Conservation (phyloP, 1,139 yeast species). For the Geotrichum restrictum region DNA sequence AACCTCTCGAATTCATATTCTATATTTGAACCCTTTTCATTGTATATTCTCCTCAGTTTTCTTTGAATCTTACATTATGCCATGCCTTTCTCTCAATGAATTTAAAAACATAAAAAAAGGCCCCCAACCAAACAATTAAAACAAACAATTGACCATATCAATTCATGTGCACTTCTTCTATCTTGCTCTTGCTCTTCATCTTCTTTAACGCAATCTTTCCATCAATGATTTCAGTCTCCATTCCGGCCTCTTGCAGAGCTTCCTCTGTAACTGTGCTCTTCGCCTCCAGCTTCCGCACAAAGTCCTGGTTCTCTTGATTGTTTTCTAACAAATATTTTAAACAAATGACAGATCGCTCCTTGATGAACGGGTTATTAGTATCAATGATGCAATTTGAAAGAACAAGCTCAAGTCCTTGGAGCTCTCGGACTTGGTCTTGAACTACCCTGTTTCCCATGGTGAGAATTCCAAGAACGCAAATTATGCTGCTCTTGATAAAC, state of each 20-base stretch:
- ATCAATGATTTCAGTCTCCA: slow-evolving; percentile 52
- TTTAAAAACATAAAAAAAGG: too few species aligned
- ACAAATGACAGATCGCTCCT: slow-evolving; percentile 80
- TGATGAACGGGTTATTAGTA: slow-evolving; percentile 78
- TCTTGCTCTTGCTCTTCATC: slow-evolving; percentile 3
- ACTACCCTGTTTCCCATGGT: slow-evolving; percentile 46
- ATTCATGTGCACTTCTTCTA: too few species aligned
- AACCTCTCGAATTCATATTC: too few species aligned
- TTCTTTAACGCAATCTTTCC: slow-evolving; percentile 49
- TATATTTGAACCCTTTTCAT: too few species aligned
- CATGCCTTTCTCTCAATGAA: too few species aligned
- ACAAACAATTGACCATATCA: too few species aligned
- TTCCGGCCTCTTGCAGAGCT: slow-evolving; percentile 54
- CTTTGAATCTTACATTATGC: too few species aligned
- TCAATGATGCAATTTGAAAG: slow-evolving; percentile 83
- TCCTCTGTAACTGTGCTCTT: slow-evolving; percentile 49
- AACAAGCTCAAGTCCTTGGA: slow-evolving; percentile 66
- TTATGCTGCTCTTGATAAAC: slow-evolving; percentile 32
- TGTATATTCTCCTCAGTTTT: too few species aligned
- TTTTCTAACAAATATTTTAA: slow-evolving; percentile 60
- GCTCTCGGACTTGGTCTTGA: slow-evolving; percentile 64
- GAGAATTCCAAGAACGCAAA: slow-evolving; percentile 37
- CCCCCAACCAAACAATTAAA: too few species aligned
- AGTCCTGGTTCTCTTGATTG: slow-evolving; percentile 65
- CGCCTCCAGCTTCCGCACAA: slow-evolving; percentile 65